Evolutionary conservation across 257 asterid species (phyloP), one percentile per base, ranked within the genome.

Genomic region (Primulina huaijiensis): DNA sequence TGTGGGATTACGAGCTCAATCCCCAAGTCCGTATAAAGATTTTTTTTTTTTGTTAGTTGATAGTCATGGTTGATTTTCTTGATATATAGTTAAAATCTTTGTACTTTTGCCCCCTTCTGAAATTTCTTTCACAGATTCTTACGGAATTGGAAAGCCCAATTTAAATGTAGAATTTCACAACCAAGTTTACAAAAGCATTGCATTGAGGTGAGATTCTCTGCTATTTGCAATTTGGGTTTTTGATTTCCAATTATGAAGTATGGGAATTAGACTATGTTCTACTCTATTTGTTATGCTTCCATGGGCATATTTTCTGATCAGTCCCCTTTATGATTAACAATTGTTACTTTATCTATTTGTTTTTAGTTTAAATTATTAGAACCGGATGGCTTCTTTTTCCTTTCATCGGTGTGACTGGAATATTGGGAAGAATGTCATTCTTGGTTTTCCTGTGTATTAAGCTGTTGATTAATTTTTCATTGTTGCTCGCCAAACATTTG

Each of bases 1-100:
- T 65, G 91, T 75, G 34, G 96, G 96, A 2, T 79, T 90, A 66
- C 81, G 92, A 83, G 73, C 63, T 67, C 97, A 90, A 82, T 84
- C 85, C 65, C 92, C 96, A 58, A 76, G 97, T 93, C 29, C 0
- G 92, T 84, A 19, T 71, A 64, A 37, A 30, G 25, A 8, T 17
- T 46, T 1, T 10, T 43, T 46, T 10, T 52, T 50, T 59, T 73
- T 9, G 34, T 8, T 46, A 4, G 29, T 7, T 12, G 33, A 31
- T 29, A 37, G 46, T 21, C 7, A 37, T 3, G 58, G 17, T 52
- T 11, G 59, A 35, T 57, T 5, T 8, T 58, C 5, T 17, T 5
- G 16, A 5, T 65, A 12, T 68, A 9, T 53, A n/a, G 43, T 60
- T 16, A 67, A 20, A 27, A 19, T 69, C 8, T 53, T 43, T 8